Percentiles rank a stretch among this genome's conserved stretches.
phyloP scores from a whole-genome alignment of 768 basidiomycete species.

The Serendipita sp. region DNA sequence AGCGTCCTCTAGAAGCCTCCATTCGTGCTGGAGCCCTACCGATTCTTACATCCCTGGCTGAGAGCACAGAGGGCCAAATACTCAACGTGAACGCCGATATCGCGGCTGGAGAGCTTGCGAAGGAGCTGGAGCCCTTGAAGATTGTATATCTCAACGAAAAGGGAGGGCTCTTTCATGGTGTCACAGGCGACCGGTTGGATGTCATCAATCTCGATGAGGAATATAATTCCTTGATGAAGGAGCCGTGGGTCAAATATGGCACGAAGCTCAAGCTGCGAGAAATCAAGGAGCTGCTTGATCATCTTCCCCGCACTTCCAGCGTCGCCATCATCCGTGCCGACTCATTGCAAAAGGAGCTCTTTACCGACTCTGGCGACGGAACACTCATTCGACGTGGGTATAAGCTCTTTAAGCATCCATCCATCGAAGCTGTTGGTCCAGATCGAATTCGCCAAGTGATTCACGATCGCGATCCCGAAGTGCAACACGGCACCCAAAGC shows the following conservation, averaged over 20 bases:
- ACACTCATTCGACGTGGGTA: constrained; percentile 97
- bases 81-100: constrained; percentile 98
- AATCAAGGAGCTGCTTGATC: constrained; percentile 96
- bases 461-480: constrained; percentile 88
- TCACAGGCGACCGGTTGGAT: constrained; percentile 89
- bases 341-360: constrained; percentile 90
- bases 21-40: constrained; percentile 93
- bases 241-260: constrained; percentile 97
- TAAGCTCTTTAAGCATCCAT: constrained; percentile 84
- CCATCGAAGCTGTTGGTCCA: constrained; percentile 70
- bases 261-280: constrained; percentile 98
- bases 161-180: constrained; percentile 93
- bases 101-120: constrained; percentile 92
- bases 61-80: constrained; percentile 92
- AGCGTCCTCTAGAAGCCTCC: constrained; percentile 89
- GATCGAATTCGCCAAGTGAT: constrained; percentile 91
- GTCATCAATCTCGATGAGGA: constrained; percentile 98
- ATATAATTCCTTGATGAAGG: constrained; percentile 91
- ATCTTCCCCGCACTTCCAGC: constrained; percentile 93
- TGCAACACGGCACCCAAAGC: constrained; percentile 64
- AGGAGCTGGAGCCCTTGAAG: constrained; percentile 96
- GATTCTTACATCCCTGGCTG: constrained; percentile 87
- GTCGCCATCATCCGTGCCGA: constrained; percentile 94
- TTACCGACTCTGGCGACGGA: constrained; percentile 95
- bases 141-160: constrained; percentile 98